phyloP scores from a whole-genome alignment of 2,329 filamentous ascomycete genomes.

The Fusarium sp. region DNA sequence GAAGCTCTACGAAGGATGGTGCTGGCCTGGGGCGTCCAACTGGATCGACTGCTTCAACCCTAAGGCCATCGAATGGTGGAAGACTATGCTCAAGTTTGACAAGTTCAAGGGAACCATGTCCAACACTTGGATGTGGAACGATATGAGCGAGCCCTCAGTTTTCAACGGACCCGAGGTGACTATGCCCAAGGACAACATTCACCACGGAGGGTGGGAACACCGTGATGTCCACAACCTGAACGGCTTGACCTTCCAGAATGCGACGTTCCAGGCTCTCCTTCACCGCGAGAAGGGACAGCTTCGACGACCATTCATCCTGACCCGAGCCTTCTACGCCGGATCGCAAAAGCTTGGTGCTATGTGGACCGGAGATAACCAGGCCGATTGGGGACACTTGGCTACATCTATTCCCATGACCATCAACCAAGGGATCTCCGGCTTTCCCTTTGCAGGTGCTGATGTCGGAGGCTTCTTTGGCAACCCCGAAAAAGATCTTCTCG shows the following conservation, averaged over 20 bases:
- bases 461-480: slow-evolving; percentile 99
- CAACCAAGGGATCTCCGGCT: slow-evolving; percentile 91
- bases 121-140: slow-evolving; percentile 97
- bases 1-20: slow-evolving; percentile 94
- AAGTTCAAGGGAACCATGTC: slow-evolving; percentile 84
- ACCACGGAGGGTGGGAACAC: slow-evolving; percentile 93
- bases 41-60: slow-evolving; percentile 98
- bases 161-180: slow-evolving; percentile 99
- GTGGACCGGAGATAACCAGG: slow-evolving; percentile 99
- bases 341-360: slow-evolving; percentile 91
- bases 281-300: slow-evolving; percentile 87
- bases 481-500: slow-evolving; percentile 88
- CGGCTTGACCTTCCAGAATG: slow-evolving; percentile 94
- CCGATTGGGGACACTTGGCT: slow-evolving; percentile 90
- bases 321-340: slow-evolving; percentile 90
- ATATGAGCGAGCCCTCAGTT: slow-evolving; percentile 99
- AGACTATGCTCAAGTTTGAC: slow-evolving; percentile 84
- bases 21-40: slow-evolving; percentile 96
- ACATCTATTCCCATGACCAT: slow-evolving; percentile 92
- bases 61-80: slow-evolving; percentile 93
- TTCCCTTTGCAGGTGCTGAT: slow-evolving; percentile 93
- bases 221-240: slow-evolving; percentile 96
- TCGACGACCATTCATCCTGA: slow-evolving; percentile 89
- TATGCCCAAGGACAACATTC: slow-evolving; percentile 98
- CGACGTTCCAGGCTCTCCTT: slow-evolving; percentile 85